Percentiles rank a stretch among this genome's conserved stretches.
phyloP scores from a whole-genome alignment of 1,284 basidiomycete species.

The Cryptococcus sp. region DNA sequence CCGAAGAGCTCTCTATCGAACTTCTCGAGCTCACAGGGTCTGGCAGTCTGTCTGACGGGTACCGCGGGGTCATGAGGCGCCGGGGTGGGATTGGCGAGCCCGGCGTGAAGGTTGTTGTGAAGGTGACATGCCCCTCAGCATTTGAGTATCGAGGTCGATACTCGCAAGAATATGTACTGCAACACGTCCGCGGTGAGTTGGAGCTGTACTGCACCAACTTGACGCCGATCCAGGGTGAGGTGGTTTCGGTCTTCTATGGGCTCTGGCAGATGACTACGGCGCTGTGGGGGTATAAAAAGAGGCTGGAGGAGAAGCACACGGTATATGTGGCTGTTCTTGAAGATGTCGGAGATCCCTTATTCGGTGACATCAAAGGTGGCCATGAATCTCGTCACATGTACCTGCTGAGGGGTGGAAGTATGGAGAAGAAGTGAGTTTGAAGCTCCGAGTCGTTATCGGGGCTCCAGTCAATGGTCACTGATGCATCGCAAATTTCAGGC shows the following conservation, averaged over 20 bases:
- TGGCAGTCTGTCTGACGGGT: slow-evolving; percentile 3
- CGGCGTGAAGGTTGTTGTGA: not conserved
- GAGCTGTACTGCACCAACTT: not conserved
- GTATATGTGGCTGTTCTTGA: slow-evolving; percentile 5
- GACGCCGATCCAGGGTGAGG: slow-evolving; percentile 3
- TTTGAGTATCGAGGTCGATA: not conserved
- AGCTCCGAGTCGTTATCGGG: too few species aligned
- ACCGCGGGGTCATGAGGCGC: not conserved
- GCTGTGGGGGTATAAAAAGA: not conserved
- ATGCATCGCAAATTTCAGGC: too few species aligned
- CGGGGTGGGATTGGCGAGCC: not conserved
- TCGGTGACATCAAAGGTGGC: too few species aligned
- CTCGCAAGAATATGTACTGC: not conserved
- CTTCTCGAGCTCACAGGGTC: not conserved
- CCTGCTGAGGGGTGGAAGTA: too few species aligned
- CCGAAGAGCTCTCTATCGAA: not conserved
- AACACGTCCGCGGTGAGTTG: not conserved
- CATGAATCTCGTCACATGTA: too few species aligned
- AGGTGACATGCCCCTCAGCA: slow-evolving; percentile 1
- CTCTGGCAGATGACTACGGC: slow-evolving; percentile 3
- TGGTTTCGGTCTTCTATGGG: slow-evolving; percentile 4
- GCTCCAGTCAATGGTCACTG: too few species aligned
- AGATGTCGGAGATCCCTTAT: slow-evolving; percentile 1
- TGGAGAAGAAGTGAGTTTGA: too few species aligned
- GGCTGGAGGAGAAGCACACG: not conserved